A percentile compares a stretch with the other conserved stretches of the same genome.
phyloP scores from a whole-genome alignment of 345 rosid genomes.

The Microcos paniculata region DNA sequence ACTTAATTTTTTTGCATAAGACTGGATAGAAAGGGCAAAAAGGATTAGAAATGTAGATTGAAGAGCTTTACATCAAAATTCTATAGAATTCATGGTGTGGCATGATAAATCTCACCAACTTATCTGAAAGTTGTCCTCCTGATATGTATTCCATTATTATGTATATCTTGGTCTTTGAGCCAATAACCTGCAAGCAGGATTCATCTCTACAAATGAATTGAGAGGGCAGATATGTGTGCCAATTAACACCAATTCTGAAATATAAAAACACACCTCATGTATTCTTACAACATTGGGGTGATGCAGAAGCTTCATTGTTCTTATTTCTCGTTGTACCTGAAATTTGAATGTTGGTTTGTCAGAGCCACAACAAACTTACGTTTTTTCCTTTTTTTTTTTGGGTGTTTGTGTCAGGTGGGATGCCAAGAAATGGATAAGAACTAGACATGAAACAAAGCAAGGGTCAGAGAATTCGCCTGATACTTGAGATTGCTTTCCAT shows the following conservation, averaged over 20 bases:
- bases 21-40: slow-evolving; percentile 25
- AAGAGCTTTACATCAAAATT: background rate
- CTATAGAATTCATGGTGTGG: slow-evolving; percentile 4
- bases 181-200: slow-evolving; percentile 60
- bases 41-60: background rate
- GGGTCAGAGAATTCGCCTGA: slow-evolving; percentile 41
- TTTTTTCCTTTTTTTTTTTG: too few relatives aligned
- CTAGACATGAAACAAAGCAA: background rate
- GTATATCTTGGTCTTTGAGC: slow-evolving; percentile 83
- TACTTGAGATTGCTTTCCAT: slow-evolving; percentile 63
- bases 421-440: background rate
- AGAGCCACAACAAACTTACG: slow-evolving; percentile 9
- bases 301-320: slow-evolving; percentile 81
- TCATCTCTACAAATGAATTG: background rate
- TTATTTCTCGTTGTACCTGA: slow-evolving; percentile 79
- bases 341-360: slow-evolving; percentile 6
- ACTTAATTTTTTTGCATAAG: slow-evolving; percentile 47
- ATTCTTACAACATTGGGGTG: slow-evolving; percentile 81
- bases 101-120: slow-evolving; percentile 48
- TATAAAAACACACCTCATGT: slow-evolving; percentile 57
- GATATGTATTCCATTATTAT: slow-evolving; percentile 82
- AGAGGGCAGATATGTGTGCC: background rate
- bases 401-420: background rate
- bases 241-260: background rate
- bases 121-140: slow-evolving; percentile 85